Percentiles rank a stretch among this genome's conserved stretches.
Evolutionary conservation across 2,329 filamentous ascomycete species (phyloP).

Genomic region (Penicillium sp.): DNA sequence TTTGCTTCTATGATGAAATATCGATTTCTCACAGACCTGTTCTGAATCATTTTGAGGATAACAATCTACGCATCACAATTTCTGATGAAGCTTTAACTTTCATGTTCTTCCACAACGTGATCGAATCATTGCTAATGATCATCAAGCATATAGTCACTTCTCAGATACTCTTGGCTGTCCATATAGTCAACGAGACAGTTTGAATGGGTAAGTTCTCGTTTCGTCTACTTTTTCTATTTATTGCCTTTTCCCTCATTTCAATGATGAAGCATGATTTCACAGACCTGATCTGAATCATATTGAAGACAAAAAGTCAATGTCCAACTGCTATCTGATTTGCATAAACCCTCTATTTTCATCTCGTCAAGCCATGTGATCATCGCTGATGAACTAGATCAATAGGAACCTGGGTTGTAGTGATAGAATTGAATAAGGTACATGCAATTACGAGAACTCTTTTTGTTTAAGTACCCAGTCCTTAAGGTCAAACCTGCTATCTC

Average conservation of each 20-base stretch:
- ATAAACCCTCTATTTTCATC: background rate
- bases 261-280: constrained; percentile 56
- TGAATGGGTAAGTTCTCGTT: constrained; percentile 8
- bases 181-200: background rate
- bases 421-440: background rate
- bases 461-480: background rate
- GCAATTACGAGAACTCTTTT: background rate
- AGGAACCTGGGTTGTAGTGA: background rate
- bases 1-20: constrained; percentile 49
- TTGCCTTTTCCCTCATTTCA: constrained; percentile 11
- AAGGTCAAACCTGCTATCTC: background rate
- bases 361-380: background rate
- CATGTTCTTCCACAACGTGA: background rate
- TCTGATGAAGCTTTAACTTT: constrained; percentile 2
- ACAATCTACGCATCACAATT: constrained; percentile 27
- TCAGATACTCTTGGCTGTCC: background rate
- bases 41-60: constrained; percentile 61
- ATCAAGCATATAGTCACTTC: background rate
- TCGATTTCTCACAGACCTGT: constrained; percentile 53
- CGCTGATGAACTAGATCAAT: constrained; percentile 1
- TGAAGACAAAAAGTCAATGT: constrained; percentile 43
- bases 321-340: constrained; percentile 47
- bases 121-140: background rate
- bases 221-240: background rate
- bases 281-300: constrained; percentile 64